A percentile compares a stretch with the other conserved stretches of the same genome.
phyloP scores from a whole-genome alignment of 2,329 filamentous ascomycete genomes.

The Trichoderma afroharzianum region DNA sequence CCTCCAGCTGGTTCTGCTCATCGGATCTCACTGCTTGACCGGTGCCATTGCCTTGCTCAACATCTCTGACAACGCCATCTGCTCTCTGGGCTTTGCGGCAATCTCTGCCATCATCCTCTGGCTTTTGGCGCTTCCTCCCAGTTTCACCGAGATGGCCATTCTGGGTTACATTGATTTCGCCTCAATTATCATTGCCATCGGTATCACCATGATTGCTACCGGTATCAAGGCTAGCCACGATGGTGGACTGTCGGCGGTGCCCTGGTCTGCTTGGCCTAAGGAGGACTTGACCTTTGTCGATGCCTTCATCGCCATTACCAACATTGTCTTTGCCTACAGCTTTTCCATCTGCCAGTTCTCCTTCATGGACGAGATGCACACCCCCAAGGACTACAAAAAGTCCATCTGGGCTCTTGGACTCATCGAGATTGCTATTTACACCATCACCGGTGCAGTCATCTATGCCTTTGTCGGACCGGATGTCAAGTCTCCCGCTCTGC shows the following conservation, averaged over 20 bases:
- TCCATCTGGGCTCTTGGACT: conserved; percentile 60
- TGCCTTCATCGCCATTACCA: conserved; percentile 59
- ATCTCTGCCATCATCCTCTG: conserved; percentile 46
- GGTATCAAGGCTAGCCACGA: conserved; percentile 42
- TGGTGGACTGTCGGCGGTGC: conserved; percentile 31
- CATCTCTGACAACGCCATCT: conserved; percentile 53
- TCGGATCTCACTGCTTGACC: conserved; percentile 68
- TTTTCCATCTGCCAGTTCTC: conserved; percentile 51
- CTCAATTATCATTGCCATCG: conserved; percentile 60
- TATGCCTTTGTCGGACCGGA: conserved; percentile 64
- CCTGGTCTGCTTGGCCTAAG: conserved; percentile 46
- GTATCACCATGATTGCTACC: conserved; percentile 64
- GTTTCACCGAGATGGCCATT: conserved; percentile 47
- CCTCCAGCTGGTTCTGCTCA: conserved; percentile 64
- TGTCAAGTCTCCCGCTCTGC: conserved; percentile 64
- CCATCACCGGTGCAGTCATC: conserved; percentile 62
- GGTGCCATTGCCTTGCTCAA: conserved; percentile 67
- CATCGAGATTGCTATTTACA: conserved; percentile 62
- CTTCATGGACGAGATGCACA: conserved; percentile 54
- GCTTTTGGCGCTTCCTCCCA: conserved; percentile 44
- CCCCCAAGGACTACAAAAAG: conserved; percentile 44
- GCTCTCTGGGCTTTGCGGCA: conserved; percentile 44
- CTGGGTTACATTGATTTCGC: conserved; percentile 54
- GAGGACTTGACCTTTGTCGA: conserved; percentile 46
- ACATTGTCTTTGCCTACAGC: conserved; percentile 70